Base-by-base conservation (phyloP, 495 filamentous ascomycete genomes). In the Podospora bellae-mahoneyi region DNA sequence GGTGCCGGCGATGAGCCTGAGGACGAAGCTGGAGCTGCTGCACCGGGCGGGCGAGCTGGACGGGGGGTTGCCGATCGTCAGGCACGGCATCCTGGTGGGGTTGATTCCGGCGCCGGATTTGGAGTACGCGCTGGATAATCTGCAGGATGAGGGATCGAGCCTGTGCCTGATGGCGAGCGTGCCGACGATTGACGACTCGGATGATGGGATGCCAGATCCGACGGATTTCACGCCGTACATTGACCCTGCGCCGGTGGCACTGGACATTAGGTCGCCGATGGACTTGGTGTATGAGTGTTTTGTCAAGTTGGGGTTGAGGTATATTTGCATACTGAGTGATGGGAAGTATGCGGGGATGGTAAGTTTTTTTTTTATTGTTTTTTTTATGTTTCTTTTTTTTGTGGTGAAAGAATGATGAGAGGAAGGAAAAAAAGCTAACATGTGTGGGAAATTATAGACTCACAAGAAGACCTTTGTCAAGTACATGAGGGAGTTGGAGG, bases 391-490 rank as follows among this genome's bases (percentile, higher is more conserved):
- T 27, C 23, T 59, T 19, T 27, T 53, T 27, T 44, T 59, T 44
- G 27, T 55, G 18, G 26, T 48, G 23, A 23, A 39, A 44, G n/a
- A 59, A 44, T 62, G 3, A 59, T 18, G 3, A 13, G 18, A 13
- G 26, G 26, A 20, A 5, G 3, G 56, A 27, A 62, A 61, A 26
- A 18, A 27, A 18, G 63, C 77, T 82, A 57, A 69, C 58, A n/a
- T 30, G 23, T 27, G 27, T 4, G 39, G n/a, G 9, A 13, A 20
- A 19, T 23, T 1, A 44, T 66, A 89, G 86, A 85, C 88, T 27
- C 95, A 99, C 79, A 99, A 97, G 81, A 99, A 99, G 82, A 87
- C 88, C 23, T 99, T 99, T 82, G 94, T 97, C 64, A 96, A 93
- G 79, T 97, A 93, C 76, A 88, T 97, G 79, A 92, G 92, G 68